Percentiles rank a stretch among this genome's conserved stretches.
Conservation (phyloP, 2,329 filamentous ascomycete species). For the Scedosporium minutisporum region DNA sequence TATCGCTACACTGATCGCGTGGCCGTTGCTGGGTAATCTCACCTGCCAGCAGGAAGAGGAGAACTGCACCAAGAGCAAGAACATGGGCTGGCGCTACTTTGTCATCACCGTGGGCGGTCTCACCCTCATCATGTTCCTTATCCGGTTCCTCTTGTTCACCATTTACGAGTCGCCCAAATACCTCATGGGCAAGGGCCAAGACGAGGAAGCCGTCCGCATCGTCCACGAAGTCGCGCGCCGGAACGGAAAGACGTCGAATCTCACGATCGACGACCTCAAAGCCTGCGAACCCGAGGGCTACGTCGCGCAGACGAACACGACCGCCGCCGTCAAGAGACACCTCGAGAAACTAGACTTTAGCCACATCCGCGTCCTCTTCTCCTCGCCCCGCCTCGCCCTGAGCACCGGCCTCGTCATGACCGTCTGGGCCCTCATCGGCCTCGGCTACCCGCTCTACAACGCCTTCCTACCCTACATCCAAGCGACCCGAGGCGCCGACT, state of each 20-base stretch:
- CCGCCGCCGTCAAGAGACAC: slow-evolving; percentile 23
- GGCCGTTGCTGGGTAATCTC: slow-evolving; percentile 31
- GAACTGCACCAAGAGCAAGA: slow-evolving; percentile 28
- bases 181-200: slow-evolving; percentile 31
- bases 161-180: slow-evolving; percentile 38
- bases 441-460: slow-evolving; percentile 67
- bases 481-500: not conserved
- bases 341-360: slow-evolving; percentile 24
- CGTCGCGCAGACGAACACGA: slow-evolving; percentile 20
- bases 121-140: slow-evolving; percentile 30
- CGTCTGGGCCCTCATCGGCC: slow-evolving; percentile 60
- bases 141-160: slow-evolving; percentile 36
- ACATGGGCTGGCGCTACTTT: slow-evolving; percentile 43
- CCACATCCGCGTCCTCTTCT: slow-evolving; percentile 58
- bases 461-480: slow-evolving; percentile 54
- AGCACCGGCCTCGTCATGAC: slow-evolving; percentile 58
- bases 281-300: slow-evolving; percentile 25
- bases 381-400: slow-evolving; percentile 46
- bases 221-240: slow-evolving; percentile 35
- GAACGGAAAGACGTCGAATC: slow-evolving; percentile 23
- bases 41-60: slow-evolving; percentile 24
- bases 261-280: slow-evolving; percentile 28
- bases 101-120: slow-evolving; percentile 33
- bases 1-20: slow-evolving; percentile 32
- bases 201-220: slow-evolving; percentile 35